Percentiles rank a stretch among this genome's conserved stretches.
Conservation (phyloP, 371 early-diverging fungal genomes). For the Rhizopus stolonifer region DNA sequence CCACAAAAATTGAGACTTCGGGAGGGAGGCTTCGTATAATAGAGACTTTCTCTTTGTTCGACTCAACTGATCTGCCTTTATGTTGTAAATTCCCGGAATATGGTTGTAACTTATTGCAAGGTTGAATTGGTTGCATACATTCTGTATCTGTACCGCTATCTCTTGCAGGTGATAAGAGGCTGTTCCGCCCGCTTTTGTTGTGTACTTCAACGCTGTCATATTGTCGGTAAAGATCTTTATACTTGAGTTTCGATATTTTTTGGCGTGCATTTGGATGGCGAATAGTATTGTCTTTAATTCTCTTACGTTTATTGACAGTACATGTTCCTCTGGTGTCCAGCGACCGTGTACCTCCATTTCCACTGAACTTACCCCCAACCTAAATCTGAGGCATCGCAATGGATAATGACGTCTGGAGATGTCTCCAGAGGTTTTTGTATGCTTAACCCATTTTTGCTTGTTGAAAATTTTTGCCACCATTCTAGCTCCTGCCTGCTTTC, state of each 20-base stretch:
- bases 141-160: constrained; percentile 15
- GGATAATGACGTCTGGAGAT: neutral
- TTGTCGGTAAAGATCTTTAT: constrained; percentile 15
- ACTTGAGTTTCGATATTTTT: neutral
- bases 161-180: constrained; percentile 16
- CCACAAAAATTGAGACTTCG: neutral
- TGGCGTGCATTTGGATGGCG: constrained; percentile 13
- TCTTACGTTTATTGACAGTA: constrained; percentile 17
- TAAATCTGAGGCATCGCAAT: constrained; percentile 13
- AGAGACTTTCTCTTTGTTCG: constrained; percentile 4
- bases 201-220: constrained; percentile 28
- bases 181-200: constrained; percentile 16
- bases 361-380: constrained; percentile 10
- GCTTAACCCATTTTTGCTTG: constrained; percentile 1
- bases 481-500: neutral
- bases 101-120: constrained; percentile 13
- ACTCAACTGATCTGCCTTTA: constrained; percentile 15
- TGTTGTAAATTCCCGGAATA: constrained; percentile 18
- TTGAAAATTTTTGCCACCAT: constrained; percentile 3
- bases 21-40: constrained; percentile 16
- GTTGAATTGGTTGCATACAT: constrained; percentile 6
- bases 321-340: constrained; percentile 15
- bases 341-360: constrained; percentile 7
- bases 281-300: constrained; percentile 20
- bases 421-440: neutral